phyloP scores from a whole-genome alignment of 352 stramenopile species.

The Phytophthora hibernalis region DNA sequence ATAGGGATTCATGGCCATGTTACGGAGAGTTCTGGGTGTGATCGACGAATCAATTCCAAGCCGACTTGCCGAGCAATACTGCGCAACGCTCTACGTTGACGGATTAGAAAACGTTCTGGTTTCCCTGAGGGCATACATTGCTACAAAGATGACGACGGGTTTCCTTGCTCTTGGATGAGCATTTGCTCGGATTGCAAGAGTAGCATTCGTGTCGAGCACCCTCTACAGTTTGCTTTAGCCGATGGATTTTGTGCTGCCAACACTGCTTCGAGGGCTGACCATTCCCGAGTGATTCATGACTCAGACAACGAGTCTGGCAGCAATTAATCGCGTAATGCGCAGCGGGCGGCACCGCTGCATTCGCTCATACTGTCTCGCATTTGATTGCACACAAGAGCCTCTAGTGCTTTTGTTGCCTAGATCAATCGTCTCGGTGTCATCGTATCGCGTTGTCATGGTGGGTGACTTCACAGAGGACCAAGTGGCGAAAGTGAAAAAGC shows the following conservation, averaged over 20 bases:
- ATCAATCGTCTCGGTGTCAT: neutral
- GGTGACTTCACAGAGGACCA: conserved; percentile 1
- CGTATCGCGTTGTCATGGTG: conserved; percentile 6
- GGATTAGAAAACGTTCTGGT: neutral
- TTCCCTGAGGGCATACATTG: conserved; percentile 2
- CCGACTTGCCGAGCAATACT: neutral
- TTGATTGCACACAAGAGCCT: neutral
- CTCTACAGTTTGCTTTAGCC: neutral
- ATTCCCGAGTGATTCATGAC: conserved; percentile 2
- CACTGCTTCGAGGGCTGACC: neutral
- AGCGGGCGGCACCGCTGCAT: too few relatives aligned
- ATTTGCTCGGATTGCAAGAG: neutral
- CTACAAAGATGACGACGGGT: neutral
- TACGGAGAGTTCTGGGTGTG: neutral
- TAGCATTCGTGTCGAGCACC: neutral
- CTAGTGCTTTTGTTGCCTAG: neutral
- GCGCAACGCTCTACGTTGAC: neutral
- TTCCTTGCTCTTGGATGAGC: neutral
- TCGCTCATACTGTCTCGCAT: conserved; percentile 7
- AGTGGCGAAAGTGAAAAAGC: neutral
- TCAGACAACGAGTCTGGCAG: neutral
- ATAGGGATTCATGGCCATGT: neutral
- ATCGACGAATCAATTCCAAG: neutral
- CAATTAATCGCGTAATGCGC: neutral
- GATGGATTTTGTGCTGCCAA: neutral